Evolutionary conservation across 371 early-diverging fungal species (phyloP).

Genomic region (Mucor velutinosus): DNA sequence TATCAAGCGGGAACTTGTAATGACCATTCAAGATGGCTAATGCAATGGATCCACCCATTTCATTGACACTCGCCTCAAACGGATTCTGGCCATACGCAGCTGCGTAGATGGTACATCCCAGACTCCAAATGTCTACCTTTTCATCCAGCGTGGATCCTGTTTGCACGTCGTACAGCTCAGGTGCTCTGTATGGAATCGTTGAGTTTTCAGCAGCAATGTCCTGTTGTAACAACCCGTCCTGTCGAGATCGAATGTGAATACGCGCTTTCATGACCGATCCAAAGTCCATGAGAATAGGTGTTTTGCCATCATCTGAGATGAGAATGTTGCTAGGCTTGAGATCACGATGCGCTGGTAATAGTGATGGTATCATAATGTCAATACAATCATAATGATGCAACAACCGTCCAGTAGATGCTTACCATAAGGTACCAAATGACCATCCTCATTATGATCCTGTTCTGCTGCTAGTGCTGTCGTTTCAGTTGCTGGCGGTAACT

Average conservation of each 20-base stretch:
- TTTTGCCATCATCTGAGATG: slow-evolving; percentile 61
- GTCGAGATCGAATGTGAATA: slow-evolving; percentile 53
- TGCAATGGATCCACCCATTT: slow-evolving; percentile 71
- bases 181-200: slow-evolving; percentile 75
- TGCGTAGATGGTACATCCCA: slow-evolving; percentile 75
- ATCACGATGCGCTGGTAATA: slow-evolving; percentile 64
- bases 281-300: slow-evolving; percentile 73
- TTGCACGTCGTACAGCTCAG: slow-evolving; percentile 76
- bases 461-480: not conserved
- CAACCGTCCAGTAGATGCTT: not conserved
- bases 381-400: not conserved
- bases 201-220: slow-evolving; percentile 69
- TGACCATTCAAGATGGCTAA: slow-evolving; percentile 69
- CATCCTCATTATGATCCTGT: not conserved
- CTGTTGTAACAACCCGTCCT: slow-evolving; percentile 58
- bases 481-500: not conserved
- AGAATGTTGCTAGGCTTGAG: slow-evolving; percentile 71
- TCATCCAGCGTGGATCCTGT: slow-evolving; percentile 55
- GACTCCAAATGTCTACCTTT: slow-evolving; percentile 71
- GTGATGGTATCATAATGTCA: too few relatives aligned
- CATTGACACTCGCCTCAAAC: slow-evolving; percentile 67
- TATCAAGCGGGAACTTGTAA: slow-evolving; percentile 53
- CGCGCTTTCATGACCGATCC: slow-evolving; percentile 67
- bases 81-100: slow-evolving; percentile 73
- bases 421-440: slow-evolving; percentile 32